Evolutionary conservation across 495 filamentous ascomycete species (phyloP).

Genomic region (Aspergillus indologenus): DNA sequence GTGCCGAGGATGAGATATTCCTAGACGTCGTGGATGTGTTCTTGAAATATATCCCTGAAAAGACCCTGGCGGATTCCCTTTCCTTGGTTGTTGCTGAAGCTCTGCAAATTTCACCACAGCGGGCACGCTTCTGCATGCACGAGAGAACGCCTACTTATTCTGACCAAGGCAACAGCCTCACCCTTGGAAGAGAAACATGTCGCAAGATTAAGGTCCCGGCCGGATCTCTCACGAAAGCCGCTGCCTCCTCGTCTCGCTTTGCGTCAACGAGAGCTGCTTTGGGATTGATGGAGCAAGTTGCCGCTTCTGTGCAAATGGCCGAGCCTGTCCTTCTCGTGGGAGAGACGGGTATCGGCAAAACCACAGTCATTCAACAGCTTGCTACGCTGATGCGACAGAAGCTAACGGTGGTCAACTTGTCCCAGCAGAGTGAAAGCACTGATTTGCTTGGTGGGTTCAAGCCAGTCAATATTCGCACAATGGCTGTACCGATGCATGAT

Average conservation of each 20-base stretch:
- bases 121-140: constrained; percentile 65
- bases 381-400: constrained; percentile 77
- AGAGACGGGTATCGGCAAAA: constrained; percentile 98
- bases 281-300: constrained; percentile 73
- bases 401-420: constrained; percentile 87
- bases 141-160: constrained; percentile 64
- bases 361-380: constrained; percentile 88
- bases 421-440: constrained; percentile 93
- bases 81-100: constrained; percentile 71
- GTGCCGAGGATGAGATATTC: constrained; percentile 78
- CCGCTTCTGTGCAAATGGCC: constrained; percentile 71
- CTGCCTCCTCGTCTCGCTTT: constrained; percentile 40
- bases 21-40: constrained; percentile 89
- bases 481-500: constrained; percentile 87
- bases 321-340: constrained; percentile 93
- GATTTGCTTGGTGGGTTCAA: constrained; percentile 96
- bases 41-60: constrained; percentile 70
- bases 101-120: constrained; percentile 78
- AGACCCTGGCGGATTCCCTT: constrained; percentile 56
- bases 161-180: constrained; percentile 54
- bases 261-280: constrained; percentile 45
- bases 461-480: constrained; percentile 81
- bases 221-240: constrained; percentile 31
- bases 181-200: constrained; percentile 63
- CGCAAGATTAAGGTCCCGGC: constrained; percentile 43